Conservation (phyloP, 768 basidiomycete species). For the Leccinum rimulosum region DNA sequence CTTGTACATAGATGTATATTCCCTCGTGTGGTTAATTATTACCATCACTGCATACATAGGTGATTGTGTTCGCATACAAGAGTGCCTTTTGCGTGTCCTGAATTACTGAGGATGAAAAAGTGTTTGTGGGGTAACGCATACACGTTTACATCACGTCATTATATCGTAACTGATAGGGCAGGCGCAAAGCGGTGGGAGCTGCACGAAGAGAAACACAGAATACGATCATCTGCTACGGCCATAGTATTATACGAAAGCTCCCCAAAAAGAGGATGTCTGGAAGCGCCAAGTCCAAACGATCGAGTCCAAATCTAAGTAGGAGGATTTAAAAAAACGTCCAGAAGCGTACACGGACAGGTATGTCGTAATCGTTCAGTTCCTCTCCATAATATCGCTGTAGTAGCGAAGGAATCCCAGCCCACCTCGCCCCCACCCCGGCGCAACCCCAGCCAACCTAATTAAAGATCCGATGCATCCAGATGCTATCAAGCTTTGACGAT, state of each 20-base stretch:
- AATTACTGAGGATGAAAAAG: conserved; percentile 7
- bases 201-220: conserved; percentile 7
- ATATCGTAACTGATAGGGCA: conserved; percentile 23
- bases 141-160: conserved; percentile 30
- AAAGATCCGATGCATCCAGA: conserved; percentile 3
- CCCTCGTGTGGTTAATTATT: conserved; percentile 18
- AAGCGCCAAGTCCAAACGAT: conserved; percentile 19
- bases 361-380: conserved; percentile 17
- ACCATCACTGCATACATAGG: background rate
- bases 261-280: conserved; percentile 9
- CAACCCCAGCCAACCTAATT: background rate
- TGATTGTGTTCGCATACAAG: background rate
- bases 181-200: conserved; percentile 4
- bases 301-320: conserved; percentile 28
- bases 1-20: conserved; percentile 18
- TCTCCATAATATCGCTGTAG: conserved; percentile 1
- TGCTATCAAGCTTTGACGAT: conserved; percentile 23
- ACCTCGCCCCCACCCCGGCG: background rate
- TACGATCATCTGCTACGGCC: conserved; percentile 10
- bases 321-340: conserved; percentile 22
- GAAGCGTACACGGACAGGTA: conserved; percentile 18
- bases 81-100: background rate
- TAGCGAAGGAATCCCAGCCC: conserved; percentile 2
- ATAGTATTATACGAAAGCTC: conserved; percentile 18
- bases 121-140: conserved; percentile 25